phyloP scores from a whole-genome alignment of 1,139 yeast genomes.

The Debaryomyces sp. region DNA sequence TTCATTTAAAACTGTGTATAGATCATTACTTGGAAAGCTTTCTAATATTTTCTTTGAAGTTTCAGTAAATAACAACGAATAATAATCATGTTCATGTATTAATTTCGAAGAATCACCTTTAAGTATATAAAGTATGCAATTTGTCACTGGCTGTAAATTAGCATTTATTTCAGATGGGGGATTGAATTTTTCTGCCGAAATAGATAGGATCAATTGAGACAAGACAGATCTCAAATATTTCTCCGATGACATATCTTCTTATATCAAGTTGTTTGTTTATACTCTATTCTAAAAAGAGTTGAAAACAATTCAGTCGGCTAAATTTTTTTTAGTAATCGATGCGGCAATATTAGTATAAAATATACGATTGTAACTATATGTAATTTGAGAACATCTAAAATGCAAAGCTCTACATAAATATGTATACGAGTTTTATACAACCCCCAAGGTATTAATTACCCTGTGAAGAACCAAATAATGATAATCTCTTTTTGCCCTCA shows the following conservation, averaged over 20 bases:
- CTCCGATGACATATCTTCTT: slow-evolving; percentile 1
- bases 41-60: slow-evolving; percentile 15
- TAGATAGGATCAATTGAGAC: slow-evolving; percentile 27
- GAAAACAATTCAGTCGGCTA: background rate
- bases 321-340: slow-evolving; percentile 1
- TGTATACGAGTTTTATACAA: slow-evolving; percentile 2
- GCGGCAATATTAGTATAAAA: background rate
- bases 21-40: slow-evolving; percentile 22
- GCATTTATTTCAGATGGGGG: slow-evolving; percentile 12
- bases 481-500: slow-evolving; percentile 32
- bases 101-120: slow-evolving; percentile 31
- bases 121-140: slow-evolving; percentile 19
- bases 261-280: background rate
- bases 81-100: slow-evolving; percentile 19
- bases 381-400: background rate
- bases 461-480: slow-evolving; percentile 29
- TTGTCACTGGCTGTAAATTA: slow-evolving; percentile 8
- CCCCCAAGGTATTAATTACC: background rate
- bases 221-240: slow-evolving; percentile 19
- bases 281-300: background rate
- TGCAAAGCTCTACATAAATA: slow-evolving; percentile 5
- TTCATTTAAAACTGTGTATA: slow-evolving; percentile 21
- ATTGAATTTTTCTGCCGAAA: slow-evolving; percentile 25
- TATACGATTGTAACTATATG: background rate
- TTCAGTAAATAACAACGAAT: slow-evolving; percentile 16